A percentile compares a stretch with the other conserved stretches of the same genome.
These are phyloP conservation scores for Tricladium varicosporioides DNA, from an alignment of 2,329 filamentous ascomycete species.

Conservation along the genomic window DNA sequence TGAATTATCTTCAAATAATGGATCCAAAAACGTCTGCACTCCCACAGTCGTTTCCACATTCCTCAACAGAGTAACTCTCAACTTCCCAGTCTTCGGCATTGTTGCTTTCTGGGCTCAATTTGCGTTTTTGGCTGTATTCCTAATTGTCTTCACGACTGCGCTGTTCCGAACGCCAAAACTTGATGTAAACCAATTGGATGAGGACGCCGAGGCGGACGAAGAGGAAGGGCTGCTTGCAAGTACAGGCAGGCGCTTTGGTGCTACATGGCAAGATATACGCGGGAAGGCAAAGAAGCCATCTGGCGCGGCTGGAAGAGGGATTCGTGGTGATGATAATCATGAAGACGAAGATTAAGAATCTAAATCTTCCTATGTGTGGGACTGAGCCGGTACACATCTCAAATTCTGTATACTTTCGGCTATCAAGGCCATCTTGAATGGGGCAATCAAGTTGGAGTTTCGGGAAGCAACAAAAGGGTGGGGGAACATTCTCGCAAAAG, in stretches of 20 bases:
- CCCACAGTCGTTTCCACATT: constrained; percentile 90
- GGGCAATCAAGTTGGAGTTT: too few relatives aligned
- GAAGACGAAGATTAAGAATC: constrained; percentile 15
- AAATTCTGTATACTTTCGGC: too few relatives aligned
- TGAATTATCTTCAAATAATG: constrained; percentile 67
- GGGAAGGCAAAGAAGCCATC: constrained; percentile 33
- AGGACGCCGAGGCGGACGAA: constrained; percentile 87
- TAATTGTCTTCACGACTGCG: constrained; percentile 76
- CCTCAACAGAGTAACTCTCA: constrained; percentile 86
- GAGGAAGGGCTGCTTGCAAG: constrained; percentile 88
- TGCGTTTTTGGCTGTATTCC: constrained; percentile 78
- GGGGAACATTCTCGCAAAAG: too few relatives aligned
- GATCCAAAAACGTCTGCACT: constrained; percentile 80
- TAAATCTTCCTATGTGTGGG: too few relatives aligned
- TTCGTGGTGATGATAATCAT: constrained; percentile 22
- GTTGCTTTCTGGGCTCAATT: constrained; percentile 98
- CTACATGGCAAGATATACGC: constrained; percentile 86
- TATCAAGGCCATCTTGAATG: too few relatives aligned
- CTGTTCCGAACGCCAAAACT: constrained; percentile 78
- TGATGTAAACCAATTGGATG: constrained; percentile 75
- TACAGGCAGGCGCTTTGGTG: constrained; percentile 77
- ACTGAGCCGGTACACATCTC: too few relatives aligned
- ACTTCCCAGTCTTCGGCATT: constrained; percentile 92
- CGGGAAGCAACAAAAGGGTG: too few relatives aligned
- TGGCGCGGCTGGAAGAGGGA: constrained; percentile 21